Conservation (phyloP, 2,329 filamentous ascomycete genomes). For the Neocatenulostroma microsporum region DNA sequence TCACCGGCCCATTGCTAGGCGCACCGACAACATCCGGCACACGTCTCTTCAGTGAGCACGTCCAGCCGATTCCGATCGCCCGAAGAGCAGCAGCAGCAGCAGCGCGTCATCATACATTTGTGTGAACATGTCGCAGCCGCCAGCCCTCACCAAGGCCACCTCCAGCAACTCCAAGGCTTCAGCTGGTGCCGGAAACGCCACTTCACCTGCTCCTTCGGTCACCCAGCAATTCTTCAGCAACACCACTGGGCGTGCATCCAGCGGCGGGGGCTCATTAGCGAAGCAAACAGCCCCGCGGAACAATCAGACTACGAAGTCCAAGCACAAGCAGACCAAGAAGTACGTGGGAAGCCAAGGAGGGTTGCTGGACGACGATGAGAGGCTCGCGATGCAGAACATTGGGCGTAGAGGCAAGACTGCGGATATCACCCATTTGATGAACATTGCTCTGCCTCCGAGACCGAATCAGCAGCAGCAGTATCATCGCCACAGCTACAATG, state of each 20-base stretch:
- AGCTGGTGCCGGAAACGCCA: slow-evolving; percentile 31
- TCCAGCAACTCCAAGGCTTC: no score
- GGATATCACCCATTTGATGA: slow-evolving; percentile 88
- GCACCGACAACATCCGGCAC: slow-evolving; percentile 4
- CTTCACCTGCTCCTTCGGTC: slow-evolving; percentile 37
- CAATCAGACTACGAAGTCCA: slow-evolving; percentile 66
- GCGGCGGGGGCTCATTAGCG: no score
- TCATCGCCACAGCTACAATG: slow-evolving; percentile 29
- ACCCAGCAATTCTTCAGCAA: slow-evolving; percentile 36
- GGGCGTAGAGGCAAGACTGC: slow-evolving; percentile 81
- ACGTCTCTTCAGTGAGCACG: slow-evolving; percentile 6
- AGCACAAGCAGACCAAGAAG: slow-evolving; percentile 74
- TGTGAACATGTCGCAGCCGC: slow-evolving; percentile 41
- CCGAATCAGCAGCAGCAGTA: slow-evolving; percentile 51
- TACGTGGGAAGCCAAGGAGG: slow-evolving; percentile 45
- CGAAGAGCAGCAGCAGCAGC: slow-evolving; percentile 5
- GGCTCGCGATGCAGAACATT: slow-evolving; percentile 31
- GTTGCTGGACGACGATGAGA: slow-evolving; percentile 70
- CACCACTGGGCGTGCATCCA: slow-evolving; percentile 29
- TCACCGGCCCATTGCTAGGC: slow-evolving; percentile 3
- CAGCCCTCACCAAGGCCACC: slow-evolving; percentile 26
- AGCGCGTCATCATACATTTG: slow-evolving; percentile 5
- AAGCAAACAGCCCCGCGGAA: slow-evolving; percentile 54
- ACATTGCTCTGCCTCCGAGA: slow-evolving; percentile 73
- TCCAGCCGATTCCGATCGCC: slow-evolving; percentile 3